A percentile compares a stretch with the other conserved stretches of the same genome.
Evolutionary conservation across 1,284 basidiomycete genomes (phyloP).

Genomic region (Schizophyllum commune): DNA sequence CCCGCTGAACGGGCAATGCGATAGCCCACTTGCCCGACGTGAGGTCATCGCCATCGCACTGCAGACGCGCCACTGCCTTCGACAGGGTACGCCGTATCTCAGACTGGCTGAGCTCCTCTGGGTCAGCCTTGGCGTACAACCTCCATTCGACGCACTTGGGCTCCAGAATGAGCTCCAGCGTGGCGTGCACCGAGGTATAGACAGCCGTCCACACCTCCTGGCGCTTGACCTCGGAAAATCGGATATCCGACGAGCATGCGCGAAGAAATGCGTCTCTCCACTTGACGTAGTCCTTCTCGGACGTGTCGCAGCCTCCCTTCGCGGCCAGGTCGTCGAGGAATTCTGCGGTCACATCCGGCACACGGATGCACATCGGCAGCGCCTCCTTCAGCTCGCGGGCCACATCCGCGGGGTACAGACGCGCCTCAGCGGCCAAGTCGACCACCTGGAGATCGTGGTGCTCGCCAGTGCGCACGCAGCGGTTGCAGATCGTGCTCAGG

Average conservation of each 20-base stretch:
- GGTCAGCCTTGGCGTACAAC: slow-evolving; percentile 66
- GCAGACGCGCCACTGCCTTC: slow-evolving; percentile 74
- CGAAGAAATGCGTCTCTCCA: slow-evolving; percentile 69
- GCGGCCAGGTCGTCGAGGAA: slow-evolving; percentile 49
- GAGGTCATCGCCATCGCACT: slow-evolving; percentile 42
- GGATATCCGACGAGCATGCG: slow-evolving; percentile 58
- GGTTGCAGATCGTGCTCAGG: slow-evolving; percentile 72
- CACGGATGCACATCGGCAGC: slow-evolving; percentile 80
- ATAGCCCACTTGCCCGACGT: slow-evolving; percentile 78
- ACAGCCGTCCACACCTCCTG: slow-evolving; percentile 83
- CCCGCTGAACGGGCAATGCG: slow-evolving; percentile 59
- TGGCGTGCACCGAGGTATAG: slow-evolving; percentile 68
- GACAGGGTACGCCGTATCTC: slow-evolving; percentile 71
- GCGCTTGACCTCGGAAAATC: slow-evolving; percentile 81
- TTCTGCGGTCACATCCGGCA: slow-evolving; percentile 46
- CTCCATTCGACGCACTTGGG: slow-evolving; percentile 82
- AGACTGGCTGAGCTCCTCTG: slow-evolving; percentile 70
- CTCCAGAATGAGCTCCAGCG: slow-evolving; percentile 73
- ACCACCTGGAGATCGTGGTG: slow-evolving; percentile 59
- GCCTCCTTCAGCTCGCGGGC: slow-evolving; percentile 69
- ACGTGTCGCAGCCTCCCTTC: slow-evolving; percentile 33
- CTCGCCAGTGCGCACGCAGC: slow-evolving; percentile 85
- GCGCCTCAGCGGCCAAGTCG: slow-evolving; percentile 39
- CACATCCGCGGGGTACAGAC: slow-evolving; percentile 67
- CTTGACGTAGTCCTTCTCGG: slow-evolving; percentile 47